A percentile compares a stretch with the other conserved stretches of the same genome.
These are phyloP conservation scores for Diaporthe sp. DNA, from an alignment of 2,329 filamentous ascomycete species.

Conservation along the genomic window DNA sequence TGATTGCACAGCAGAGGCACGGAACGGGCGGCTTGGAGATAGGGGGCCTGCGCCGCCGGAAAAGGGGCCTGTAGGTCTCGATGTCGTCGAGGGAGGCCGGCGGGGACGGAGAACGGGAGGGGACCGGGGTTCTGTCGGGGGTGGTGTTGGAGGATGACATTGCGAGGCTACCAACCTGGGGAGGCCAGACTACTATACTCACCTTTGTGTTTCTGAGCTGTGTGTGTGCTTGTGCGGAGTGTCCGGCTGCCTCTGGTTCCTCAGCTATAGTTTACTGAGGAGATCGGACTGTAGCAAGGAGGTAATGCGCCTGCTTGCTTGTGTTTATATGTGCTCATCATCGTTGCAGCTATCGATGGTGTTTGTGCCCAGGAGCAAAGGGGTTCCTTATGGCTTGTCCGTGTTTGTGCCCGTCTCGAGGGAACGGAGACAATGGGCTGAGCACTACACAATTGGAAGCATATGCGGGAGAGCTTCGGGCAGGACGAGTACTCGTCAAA, in stretches of 20 bases:
- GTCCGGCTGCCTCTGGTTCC: neutral
- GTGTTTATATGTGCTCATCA: neutral
- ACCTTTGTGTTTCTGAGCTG: neutral
- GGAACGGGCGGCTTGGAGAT: neutral
- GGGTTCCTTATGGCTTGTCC: neutral
- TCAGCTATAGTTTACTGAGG: neutral
- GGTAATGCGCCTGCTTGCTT: neutral
- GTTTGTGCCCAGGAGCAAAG: neutral
- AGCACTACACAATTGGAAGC: neutral
- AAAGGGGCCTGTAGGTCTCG: neutral
- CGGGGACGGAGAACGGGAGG: neutral
- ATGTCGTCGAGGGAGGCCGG: neutral
- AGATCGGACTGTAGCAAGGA: neutral
- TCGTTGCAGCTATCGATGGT: neutral
- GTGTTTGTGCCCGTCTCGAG: no score
- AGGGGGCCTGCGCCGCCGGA: neutral
- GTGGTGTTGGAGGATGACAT: neutral
- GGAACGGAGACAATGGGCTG: neutral
- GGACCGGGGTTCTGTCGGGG: neutral
- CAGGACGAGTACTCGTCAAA: neutral
- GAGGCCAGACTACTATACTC: neutral
- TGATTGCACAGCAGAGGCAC: neutral
- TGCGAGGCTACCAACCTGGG: neutral
- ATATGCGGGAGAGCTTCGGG: neutral
- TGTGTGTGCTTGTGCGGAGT: neutral